Evolutionary conservation across 2,329 filamentous ascomycete species (phyloP), one percentile per base, ranked within the genome.

Genomic region (Aspergillus pseudoterreus): DNA sequence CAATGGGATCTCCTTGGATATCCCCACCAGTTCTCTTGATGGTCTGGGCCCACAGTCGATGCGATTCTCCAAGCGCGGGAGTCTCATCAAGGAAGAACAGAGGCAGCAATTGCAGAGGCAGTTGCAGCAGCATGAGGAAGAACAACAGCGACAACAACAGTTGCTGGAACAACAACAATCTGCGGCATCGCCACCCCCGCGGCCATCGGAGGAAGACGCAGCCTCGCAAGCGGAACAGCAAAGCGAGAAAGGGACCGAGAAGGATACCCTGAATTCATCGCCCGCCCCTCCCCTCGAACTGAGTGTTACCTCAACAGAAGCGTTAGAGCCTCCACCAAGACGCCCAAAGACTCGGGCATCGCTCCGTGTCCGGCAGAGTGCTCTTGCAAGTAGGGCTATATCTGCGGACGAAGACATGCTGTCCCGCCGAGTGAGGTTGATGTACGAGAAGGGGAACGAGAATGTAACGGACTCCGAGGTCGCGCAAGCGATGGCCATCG

Each of bases 341-440:
- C 60, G 59, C 45, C 57, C 60, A 42, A 64, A 69, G 24, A 63
- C 68, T 3, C 67, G 69, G 27, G 68, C 71, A 32, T 67, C 71
- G 38, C 65, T 69, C 59, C 71, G 64, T 54, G 70, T 63, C 45
- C 64, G 67, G 60, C 71, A 65, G 15, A 56, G 63, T 30, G 67
- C 67, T 47, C 63, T 71, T 10, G 61, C 71, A 57, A 69, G 69
- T 45, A 75, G 82, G 51, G 76, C 79, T 17, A 75, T 86, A 27
- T 86, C 83, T n/a, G 72, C 81, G 2, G 83, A 86, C 58, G 83
- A 86, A 63, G 82, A 83, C 60, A 78, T 80, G 63, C 71, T 85
- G 53, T 85, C 83, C 30, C 78, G 80, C 55, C 81, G 81, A 56
- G 82, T 86, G 33, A 76, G 83, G 27, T 73, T 81, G 55, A 85